Base-by-base conservation (phyloP, 1,284 basidiomycete species). In the Naganishia albida region DNA sequence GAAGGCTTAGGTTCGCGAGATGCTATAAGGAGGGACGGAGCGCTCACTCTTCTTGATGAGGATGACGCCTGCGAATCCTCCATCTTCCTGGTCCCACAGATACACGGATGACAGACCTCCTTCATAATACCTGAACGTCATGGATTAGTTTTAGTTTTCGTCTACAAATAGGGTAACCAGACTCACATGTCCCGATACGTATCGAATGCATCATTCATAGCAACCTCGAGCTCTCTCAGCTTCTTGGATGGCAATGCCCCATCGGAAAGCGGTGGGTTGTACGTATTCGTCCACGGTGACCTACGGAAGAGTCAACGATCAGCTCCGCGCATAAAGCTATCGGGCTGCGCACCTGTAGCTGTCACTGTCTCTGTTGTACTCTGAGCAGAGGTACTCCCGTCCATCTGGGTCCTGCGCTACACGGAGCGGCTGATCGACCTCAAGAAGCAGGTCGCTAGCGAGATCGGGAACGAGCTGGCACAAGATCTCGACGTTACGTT, bases 41-140 rank as follows among this genome's bases (percentile, higher is more conserved):
- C 23, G 3, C 89, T 71, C 70, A 95, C 94, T 84, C 82, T 99
- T 99, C 83, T 98, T 97, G 70, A 99, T 82, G 52, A 99, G 80
- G 0, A 99, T 94, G 0, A 96, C 96, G 12, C 96, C 96, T 4
- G 96, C 96, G 79, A 98, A 99, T 3, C 72, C 72, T 43, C 88
- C 89, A 70, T 96, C 93, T 65, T 97, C 94, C 23, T 95, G 83
- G 75, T 99, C 96, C 96, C 96, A 99, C 13, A 99, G 86, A 79
- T 96, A 99, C 18, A 96, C 95, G 20, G 90, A 93, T n/a, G 93
- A 96, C 1, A 92, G 87, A 4, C 96, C 96, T 6, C 94, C 93
- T 78, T 98, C 95, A 79, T 87, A 97, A 83, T 99, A 99, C 83
- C 90, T 91, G 70, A 26, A 34, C 34, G 56, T n/a, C 18, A 55